Base-by-base conservation (phyloP, 139 green algal genomes). In the Picocystis salinarum region DNA sequence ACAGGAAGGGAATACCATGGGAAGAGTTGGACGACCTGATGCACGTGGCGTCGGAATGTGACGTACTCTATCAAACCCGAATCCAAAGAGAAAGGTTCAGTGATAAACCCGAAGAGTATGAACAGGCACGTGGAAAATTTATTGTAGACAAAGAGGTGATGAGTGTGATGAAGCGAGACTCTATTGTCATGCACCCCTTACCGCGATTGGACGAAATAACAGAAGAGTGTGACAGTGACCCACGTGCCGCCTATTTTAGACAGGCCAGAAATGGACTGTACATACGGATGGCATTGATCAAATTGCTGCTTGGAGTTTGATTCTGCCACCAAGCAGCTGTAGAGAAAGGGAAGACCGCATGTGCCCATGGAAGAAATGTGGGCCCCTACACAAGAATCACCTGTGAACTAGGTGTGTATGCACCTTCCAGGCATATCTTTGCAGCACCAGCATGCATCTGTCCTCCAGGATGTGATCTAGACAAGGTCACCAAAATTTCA, bases 51-150 rank as follows among this genome's bases (percentile, higher is more conserved):
- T 24, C n/a, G 12, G 64, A 90, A 26, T 78, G 83, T 27, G 85
- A 99, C 46, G 88, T 99, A 28, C 54, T 99, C 29, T 94, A 95
- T 61, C 79, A 93, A 67, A 99, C 89, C 15, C 70, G 89, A 58
- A 97, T 99, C 46, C 89, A 99, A 54, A 88, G 85, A 54, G 89
- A 99, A 62, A 68, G 89, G 3, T 99, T 97, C 65, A 61, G 39
- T 15, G 62, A 72, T 20, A 34, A 55, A 34, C 69, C 80, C 42
- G 55, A 83, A 13, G 70, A 85, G 34, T 91, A 91, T 45, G 64
- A 71, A 11, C 33, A 68, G 25, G 76, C 80, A 4, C 66, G 67
- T 24, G 82, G 61, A 23, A 74, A 65, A 69, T 96, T 89, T 69
- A 94, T 95, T 50, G 73, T 99, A 12, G 79, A 97, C 58, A 19